A percentile compares a stretch with the other conserved stretches of the same genome.
These are phyloP conservation scores for Fusarium pseudocircinatum DNA, from an alignment of 2,329 filamentous ascomycete species.

Conservation along the genomic window DNA sequence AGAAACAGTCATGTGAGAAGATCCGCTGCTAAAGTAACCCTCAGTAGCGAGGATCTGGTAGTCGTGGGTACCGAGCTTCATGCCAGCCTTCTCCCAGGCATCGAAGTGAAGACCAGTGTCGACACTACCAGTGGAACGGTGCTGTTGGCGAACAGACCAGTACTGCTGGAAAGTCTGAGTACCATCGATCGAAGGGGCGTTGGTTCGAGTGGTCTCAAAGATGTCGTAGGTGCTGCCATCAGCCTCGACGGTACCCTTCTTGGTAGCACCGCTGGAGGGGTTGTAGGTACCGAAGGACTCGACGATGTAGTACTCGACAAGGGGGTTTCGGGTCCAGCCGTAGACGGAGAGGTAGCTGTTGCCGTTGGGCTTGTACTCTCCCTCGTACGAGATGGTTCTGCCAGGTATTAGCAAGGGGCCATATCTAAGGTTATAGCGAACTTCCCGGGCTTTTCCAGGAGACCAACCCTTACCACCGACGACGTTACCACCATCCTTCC, in stretches of 20 bases:
- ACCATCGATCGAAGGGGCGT: conserved; percentile 59
- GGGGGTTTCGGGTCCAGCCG: conserved; percentile 51
- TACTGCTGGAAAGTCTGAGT: conserved; percentile 63
- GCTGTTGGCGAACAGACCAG: conserved; percentile 60
- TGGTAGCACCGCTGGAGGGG: conserved; percentile 46
- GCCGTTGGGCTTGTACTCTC: conserved; percentile 47
- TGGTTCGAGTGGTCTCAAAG: conserved; percentile 49
- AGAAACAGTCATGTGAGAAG: conserved; percentile 57
- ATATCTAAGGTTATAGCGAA: conserved; percentile 40
- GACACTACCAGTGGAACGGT: conserved; percentile 61
- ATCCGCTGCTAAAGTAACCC: conserved; percentile 61
- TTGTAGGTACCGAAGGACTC: conserved; percentile 48
- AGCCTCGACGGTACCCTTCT: conserved; percentile 46
- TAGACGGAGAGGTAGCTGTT: conserved; percentile 53
- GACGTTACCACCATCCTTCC: conserved; percentile 49
- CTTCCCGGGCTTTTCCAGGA: conserved; percentile 46
- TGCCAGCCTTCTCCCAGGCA: conserved; percentile 60
- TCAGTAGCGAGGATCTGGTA: conserved; percentile 66
- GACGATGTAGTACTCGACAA: conserved; percentile 53
- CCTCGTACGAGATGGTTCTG: conserved; percentile 42
- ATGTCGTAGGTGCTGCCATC: conserved; percentile 53
- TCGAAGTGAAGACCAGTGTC: conserved; percentile 61
- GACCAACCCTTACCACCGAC: conserved; percentile 43
- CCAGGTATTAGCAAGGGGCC: background rate
- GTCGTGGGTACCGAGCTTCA: conserved; percentile 59